Percentiles rank a stretch among this genome's conserved stretches.
These are phyloP conservation scores for Nymphaea colorata DNA, from an alignment of 164 flowering plant species.

Conservation along the genomic window DNA sequence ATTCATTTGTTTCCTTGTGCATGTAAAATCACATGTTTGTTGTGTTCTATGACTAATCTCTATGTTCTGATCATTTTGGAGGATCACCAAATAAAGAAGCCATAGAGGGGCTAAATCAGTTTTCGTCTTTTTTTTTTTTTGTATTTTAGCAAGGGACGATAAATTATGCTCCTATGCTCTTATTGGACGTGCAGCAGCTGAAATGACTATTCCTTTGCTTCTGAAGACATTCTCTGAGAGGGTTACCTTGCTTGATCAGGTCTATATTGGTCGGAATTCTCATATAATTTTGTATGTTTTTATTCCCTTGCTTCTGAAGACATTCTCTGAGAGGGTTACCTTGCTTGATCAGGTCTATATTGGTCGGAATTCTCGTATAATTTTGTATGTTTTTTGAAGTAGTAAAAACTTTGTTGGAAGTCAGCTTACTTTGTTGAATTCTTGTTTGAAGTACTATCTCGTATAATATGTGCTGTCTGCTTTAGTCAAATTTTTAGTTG, in stretches of 20 bases:
- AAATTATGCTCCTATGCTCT: conserved; percentile 91
- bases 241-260: conserved; percentile 59
- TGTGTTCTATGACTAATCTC: not conserved
- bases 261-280: conserved; percentile 9
- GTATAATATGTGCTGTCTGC: not conserved
- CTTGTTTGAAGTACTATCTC: not conserved
- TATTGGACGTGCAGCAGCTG: conserved; percentile 79
- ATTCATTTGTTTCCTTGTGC: not conserved
- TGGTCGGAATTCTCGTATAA: not conserved
- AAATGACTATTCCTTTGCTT: conserved; percentile 54
- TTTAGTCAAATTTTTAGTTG: not conserved
- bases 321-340: conserved; percentile 50
- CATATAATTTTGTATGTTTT: too few species aligned
- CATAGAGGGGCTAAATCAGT: not conserved
- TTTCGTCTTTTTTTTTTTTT: not conserved
- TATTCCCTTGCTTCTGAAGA: conserved; percentile 44
- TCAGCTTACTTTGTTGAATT: not conserved
- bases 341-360: conserved; percentile 60
- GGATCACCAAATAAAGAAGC: not conserved
- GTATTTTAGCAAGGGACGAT: conserved; percentile 77
- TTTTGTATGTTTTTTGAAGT: not conserved
- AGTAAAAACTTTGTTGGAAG: not conserved
- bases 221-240: conserved; percentile 49
- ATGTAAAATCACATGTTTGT: too few species aligned
- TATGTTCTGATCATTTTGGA: not conserved